Evolutionary conservation across 2,329 filamentous ascomycete genomes (phyloP), one percentile per base, ranked within the genome.

Genomic region (Myriosclerotinia curreyana): DNA sequence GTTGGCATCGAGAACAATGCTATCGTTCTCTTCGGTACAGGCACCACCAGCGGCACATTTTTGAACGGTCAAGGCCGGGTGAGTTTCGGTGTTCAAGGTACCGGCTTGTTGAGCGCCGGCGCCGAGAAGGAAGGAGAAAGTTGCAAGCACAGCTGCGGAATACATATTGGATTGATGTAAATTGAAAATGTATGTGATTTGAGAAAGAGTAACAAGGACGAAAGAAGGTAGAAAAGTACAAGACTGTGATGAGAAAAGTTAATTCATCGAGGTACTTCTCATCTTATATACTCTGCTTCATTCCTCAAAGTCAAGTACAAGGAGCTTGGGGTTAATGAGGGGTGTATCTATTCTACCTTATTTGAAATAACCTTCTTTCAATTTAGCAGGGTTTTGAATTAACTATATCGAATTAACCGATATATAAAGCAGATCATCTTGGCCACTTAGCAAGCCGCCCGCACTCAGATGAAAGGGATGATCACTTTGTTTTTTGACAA

Each of bases 1-100:
- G 38, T 51, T 51, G 20, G 80, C 75, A 64, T 85, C 82, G 15
- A 82, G 74, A 22, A 84, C 82, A 61, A 85, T 68, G 31, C 78
- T 79, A 50, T 79, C 82, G 51, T 77, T 76, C 36, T 79, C 76
- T 54, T 76, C 68, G 60, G 76, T 77, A 73, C 82, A 85, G 59
- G 83, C 38, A 36, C 59, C 50, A 55, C 48, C 50, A 25, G 42
- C 49, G 40, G 51, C 61, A 50, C 58, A 65, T 50, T 62, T 63
- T 40, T 53, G 62, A 20, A 62, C 42, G 4, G 76, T 78, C 60
- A 85, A 72, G 69, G 77, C 77, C 40, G 82, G 82, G 62, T 84
- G 82, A 31, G 77, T 76, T 69, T 84, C 81, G 6, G 77, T 74
- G 12, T 70, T 73, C 31, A 72, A 73, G 65, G 77, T 75, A n/a